phyloP scores from a whole-genome alignment of 441 rosid genomes.

The Brassica hybrid region DNA sequence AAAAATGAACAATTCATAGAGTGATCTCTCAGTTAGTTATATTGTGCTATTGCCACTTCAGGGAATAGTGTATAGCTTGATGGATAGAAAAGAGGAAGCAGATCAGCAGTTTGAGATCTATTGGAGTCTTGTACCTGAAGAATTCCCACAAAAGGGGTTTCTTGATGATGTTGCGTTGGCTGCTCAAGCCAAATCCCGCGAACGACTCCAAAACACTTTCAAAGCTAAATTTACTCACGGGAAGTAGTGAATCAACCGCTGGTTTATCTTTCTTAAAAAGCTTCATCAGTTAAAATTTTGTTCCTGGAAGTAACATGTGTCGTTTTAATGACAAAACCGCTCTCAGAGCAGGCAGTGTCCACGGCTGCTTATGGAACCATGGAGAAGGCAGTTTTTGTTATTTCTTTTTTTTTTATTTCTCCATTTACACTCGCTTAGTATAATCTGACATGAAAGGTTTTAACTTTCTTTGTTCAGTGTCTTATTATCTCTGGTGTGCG shows the following conservation, averaged over 20 bases:
- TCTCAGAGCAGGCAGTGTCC: not conserved
- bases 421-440: not conserved
- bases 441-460: not conserved
- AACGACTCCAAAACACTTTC: slow-evolving; percentile 59
- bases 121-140: slow-evolving; percentile 78
- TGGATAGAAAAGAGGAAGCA: slow-evolving; percentile 80
- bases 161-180: slow-evolving; percentile 78
- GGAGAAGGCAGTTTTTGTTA: not conserved
- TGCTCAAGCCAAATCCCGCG: slow-evolving; percentile 66
- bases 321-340: not conserved
- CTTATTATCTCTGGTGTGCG: not conserved
- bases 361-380: not conserved
- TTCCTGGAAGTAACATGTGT: not conserved
- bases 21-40: not conserved
- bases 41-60: slow-evolving; percentile 33
- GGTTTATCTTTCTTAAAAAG: not conserved
- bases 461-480: not conserved
- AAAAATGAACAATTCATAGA: not conserved
- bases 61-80: slow-evolving; percentile 85
- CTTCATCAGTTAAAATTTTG: not conserved
- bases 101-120: slow-evolving; percentile 77
- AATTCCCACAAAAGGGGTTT: slow-evolving; percentile 81
- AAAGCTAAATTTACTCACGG: slow-evolving; percentile 52
- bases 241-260: slow-evolving; percentile 15
- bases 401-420: not conserved